Conservation (phyloP, 169 alveolate species). For the Cryptosporidium canis region DNA sequence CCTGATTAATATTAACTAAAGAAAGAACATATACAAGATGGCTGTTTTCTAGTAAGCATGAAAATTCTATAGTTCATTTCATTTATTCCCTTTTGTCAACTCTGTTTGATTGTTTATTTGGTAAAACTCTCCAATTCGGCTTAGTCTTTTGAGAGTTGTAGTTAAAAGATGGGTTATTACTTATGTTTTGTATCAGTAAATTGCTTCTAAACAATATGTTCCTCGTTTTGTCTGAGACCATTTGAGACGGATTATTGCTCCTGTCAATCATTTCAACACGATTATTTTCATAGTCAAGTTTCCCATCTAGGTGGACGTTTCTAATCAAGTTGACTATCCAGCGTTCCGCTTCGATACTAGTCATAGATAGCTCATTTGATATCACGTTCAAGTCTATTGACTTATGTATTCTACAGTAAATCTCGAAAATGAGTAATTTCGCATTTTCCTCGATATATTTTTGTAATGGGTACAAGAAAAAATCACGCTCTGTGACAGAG, state of each 20-base stretch:
- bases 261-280: conserved; percentile 90
- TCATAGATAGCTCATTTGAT: conserved; percentile 87
- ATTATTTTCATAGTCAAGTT: conserved; percentile 90
- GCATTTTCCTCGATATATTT: conserved; percentile 87
- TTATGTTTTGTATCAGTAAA: conserved; percentile 82
- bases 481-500: conserved; percentile 82
- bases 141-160: conserved; percentile 39
- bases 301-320: conserved; percentile 87
- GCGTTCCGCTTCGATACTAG: conserved; percentile 88
- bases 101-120: conserved; percentile 40
- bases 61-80: neutral
- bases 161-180: conserved; percentile 62
- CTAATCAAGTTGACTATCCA: conserved; percentile 92
- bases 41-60: neutral
- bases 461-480: conserved; percentile 85
- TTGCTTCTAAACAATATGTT: conserved; percentile 83
- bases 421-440: conserved; percentile 88
- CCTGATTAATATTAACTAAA: neutral
- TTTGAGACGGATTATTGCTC: conserved; percentile 87
- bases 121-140: conserved; percentile 50
- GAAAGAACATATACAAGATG: neutral
- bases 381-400: conserved; percentile 88
- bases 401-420: conserved; percentile 91
- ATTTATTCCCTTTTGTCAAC: conserved; percentile 32
- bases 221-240: conserved; percentile 87